Evolutionary conservation across 176 grass and related monocot genomes (phyloP), one percentile per base, ranked within the genome.

Genomic region (Avena insularis): DNA sequence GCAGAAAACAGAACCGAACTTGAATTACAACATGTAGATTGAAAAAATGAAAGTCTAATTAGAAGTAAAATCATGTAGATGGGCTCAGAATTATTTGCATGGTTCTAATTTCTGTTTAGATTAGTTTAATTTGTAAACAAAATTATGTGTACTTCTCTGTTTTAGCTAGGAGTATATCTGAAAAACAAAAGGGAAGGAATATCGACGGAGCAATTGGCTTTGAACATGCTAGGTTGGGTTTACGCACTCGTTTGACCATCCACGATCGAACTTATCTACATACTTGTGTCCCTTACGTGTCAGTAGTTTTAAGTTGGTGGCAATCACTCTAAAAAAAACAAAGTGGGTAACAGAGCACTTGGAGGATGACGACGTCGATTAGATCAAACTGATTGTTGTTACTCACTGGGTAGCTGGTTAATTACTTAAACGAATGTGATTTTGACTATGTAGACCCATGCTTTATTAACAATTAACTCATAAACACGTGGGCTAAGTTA

Each of bases 211-310:
- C 9, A 76, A 21, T 90, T 83, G 54, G 63, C 15, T 78, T 86
- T 78, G 72, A 78, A 20, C 3, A 12, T 21, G 59, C 61, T 4
- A 46, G 8, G 53, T 86, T 71, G 71, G n/a, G 70, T 82, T 86
- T 79, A 21, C 88, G 17, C 63, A 86, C 40, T 40, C 45, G 45
- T 82, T 89, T 83, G 79, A 87, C 64, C 84, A 48, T 23, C 43
- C 13, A 47, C 46, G 46, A 47, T 12, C 13, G 17, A 9, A 29
- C 67, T 63, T 87, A 38, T 74, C 55, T 23, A 21, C 11, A 5
- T 15, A 25, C 9, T 35, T 72, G 45, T 79, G 75, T 63, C 29
- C 15, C n/a, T 31, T 12, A 68, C 36, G 12, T 84, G 46, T 73
- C 15, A n/a, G n/a, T 8, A 8, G 21, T 51, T 72, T 63, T 31